These are phyloP conservation scores for Cystofilobasidium bisporidii DNA, from an alignment of 768 basidiomycete genomes.

Conservation along the genomic window DNA sequence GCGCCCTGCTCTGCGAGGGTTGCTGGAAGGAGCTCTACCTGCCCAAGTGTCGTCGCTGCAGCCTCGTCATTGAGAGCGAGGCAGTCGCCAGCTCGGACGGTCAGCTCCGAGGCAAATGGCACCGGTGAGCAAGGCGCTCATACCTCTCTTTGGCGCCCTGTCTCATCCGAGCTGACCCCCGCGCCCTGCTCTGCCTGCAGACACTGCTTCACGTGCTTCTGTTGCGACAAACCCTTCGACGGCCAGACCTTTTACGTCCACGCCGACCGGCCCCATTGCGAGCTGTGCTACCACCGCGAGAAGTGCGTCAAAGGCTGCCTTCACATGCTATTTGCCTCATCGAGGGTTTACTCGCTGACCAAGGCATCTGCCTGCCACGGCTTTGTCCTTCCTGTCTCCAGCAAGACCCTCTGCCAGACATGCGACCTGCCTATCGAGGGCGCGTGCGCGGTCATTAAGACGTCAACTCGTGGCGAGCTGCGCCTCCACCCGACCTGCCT, in stretches of 20 bases:
- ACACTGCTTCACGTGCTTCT: slow-evolving; percentile 79
- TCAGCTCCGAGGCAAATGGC: slow-evolving; percentile 60
- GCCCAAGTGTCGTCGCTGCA: slow-evolving; percentile 48
- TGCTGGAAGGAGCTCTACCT: slow-evolving; percentile 97
- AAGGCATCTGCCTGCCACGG: too few species aligned
- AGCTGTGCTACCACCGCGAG: slow-evolving; percentile 83
- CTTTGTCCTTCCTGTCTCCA: slow-evolving; percentile 14
- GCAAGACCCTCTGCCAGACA: slow-evolving; percentile 63
- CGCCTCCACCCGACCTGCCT: slow-evolving; percentile 18
- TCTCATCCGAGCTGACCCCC: neutral
- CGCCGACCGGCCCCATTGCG: slow-evolving; percentile 81
- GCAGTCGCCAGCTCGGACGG: slow-evolving; percentile 87
- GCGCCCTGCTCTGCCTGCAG: slow-evolving; percentile 45
- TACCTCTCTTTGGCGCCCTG: too few species aligned
- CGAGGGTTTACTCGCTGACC: too few species aligned
- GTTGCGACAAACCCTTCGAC: slow-evolving; percentile 79
- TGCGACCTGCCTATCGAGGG: slow-evolving; percentile 90
- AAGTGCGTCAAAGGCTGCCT: too few species aligned
- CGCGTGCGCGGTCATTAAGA: slow-evolving; percentile 58
- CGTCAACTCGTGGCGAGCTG: neutral
- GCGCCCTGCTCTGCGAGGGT: slow-evolving; percentile 72
- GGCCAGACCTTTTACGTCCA: slow-evolving; percentile 86
- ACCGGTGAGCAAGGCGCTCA: too few species aligned
- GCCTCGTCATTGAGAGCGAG: slow-evolving; percentile 62
- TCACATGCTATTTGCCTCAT: too few species aligned